These are phyloP conservation scores for Kuraishia capsulata DNA, from an alignment of 805 yeast genomes.

Conservation along the genomic window DNA sequence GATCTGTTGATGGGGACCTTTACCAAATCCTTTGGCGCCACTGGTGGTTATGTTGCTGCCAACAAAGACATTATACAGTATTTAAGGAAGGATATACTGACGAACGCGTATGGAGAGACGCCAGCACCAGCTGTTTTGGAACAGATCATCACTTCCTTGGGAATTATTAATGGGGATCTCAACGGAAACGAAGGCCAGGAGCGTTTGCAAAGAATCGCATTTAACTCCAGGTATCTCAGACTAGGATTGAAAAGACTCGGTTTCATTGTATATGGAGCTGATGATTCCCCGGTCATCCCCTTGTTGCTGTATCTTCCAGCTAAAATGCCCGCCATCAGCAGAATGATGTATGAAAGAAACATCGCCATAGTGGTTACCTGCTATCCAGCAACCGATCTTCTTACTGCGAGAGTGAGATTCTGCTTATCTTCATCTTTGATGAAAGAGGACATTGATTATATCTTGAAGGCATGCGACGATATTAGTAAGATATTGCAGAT, in stretches of 20 bases:
- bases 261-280: slow-evolving; percentile 88
- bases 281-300: slow-evolving; percentile 95
- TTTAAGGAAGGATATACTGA: slow-evolving; percentile 63
- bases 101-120: slow-evolving; percentile 73
- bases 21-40: slow-evolving; percentile 96
- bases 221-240: slow-evolving; percentile 89
- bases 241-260: slow-evolving; percentile 88
- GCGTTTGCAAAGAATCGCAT: slow-evolving; percentile 87
- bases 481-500: neutral
- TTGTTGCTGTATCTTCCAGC: slow-evolving; percentile 81
- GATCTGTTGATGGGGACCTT: slow-evolving; percentile 96
- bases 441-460: slow-evolving; percentile 84
- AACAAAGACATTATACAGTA: slow-evolving; percentile 59
- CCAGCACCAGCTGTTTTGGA: slow-evolving; percentile 87
- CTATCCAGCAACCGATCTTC: slow-evolving; percentile 94
- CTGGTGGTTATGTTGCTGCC: slow-evolving; percentile 96
- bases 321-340: slow-evolving; percentile 87
- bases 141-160: slow-evolving; percentile 76
- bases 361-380: slow-evolving; percentile 96
- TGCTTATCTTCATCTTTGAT: slow-evolving; percentile 90
- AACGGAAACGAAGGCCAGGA: slow-evolving; percentile 91
- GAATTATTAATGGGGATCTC: slow-evolving; percentile 69
- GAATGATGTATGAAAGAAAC: slow-evolving; percentile 67
- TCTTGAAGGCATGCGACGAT: slow-evolving; percentile 44
- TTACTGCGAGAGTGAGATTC: slow-evolving; percentile 82